Evolutionary conservation across 345 rosid genomes (phyloP), one percentile per base, ranked within the genome.

Genomic region (Raphanus raphanistrum): DNA sequence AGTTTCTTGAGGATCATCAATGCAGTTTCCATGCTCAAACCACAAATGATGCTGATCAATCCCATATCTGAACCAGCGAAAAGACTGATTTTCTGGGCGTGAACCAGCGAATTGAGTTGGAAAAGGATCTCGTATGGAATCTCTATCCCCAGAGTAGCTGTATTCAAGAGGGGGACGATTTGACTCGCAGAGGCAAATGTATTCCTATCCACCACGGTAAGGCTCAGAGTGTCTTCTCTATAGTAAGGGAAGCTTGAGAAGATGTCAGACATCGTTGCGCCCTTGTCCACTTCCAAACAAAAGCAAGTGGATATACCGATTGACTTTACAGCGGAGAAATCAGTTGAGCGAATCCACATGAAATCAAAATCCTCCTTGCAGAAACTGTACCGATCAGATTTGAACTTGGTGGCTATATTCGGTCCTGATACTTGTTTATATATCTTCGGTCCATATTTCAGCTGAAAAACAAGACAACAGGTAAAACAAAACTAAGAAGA

Each of bases 341-440:
- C 97, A 52, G 93, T 82, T 10, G 98, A 87, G 25, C 93, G 97
- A 70, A 95, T 88, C 97, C 99, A 90, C 45, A 84, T 72, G 80
- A 88, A 95, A 80, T 91, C 88, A 70, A 86, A 90, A 83, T 90
- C 90, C 76, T 92, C 98, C 90, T 86, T 87, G 92, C 90, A 90
- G 78, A 86, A 77, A 76, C 76, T 82, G 81, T 90, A 95, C 11
- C 96, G 86, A 80, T 86, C 86, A 4, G 82, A 54, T n/a, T 62
- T 82, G 76, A 92, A 82, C 81, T 85, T 88, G 3, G 92, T 72
- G 54, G 74, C 84, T 43, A 86, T 50, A 8, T 87, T 80, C 50
- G 96, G 86, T 71, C 96, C 98, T 45, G 88, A 85, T n/a, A 87
- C 76, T 63, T 78, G 85, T 74, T 86, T 75, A 68, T 84, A 92